Base-by-base conservation (phyloP, 441 rosid genomes). In the Lepidium campestre region DNA sequence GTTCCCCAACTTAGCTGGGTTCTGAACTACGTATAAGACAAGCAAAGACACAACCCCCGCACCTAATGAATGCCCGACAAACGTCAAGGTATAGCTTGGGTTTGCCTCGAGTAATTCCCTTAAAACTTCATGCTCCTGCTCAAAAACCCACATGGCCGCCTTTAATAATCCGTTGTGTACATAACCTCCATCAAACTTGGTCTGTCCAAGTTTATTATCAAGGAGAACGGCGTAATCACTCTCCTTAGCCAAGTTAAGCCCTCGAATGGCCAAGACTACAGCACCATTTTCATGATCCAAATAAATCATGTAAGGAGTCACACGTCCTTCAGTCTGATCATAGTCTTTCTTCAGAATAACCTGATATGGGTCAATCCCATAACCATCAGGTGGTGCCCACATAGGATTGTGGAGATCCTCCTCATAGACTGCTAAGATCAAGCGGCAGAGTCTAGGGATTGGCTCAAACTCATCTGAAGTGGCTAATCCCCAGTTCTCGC, bases 331-430 rank as follows among this genome's bases (percentile, higher is more conserved):
- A 0, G 91, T 92, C 65, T 85, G 80, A 34, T 84, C 86, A 22
- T 92, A 72, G 71, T 77, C 80, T 79, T 82, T 90, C 53, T 79
- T 80, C 23, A 79, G 53, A 62, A 90, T 37, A 18, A 90, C 80
- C 65, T 82, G 83, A 75, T 88, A 79, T 2, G 96, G 93, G 14
- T 89, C 75, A 19, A 90, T 80, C 25, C 90, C 84, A 75, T 89
- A 88, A 8, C 97, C 97, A 56, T 83, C 85, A 5, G 96, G 89
- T 11, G 95, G 96, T 12, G 85, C 93, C 96, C 96, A 92, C 41
- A 85, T 34, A 4, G 95, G 91, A 57, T 81, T 72, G 7, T 76
- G 79, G 36, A 89, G 87, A 83, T 92, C 89, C 6, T 83, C 89
- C 75, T 90, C 93, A 17, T 89, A 92, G 17, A 70, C 80, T 11